Conservation (phyloP, 164 flowering plant species). For the Cinnamomum chago region DNA sequence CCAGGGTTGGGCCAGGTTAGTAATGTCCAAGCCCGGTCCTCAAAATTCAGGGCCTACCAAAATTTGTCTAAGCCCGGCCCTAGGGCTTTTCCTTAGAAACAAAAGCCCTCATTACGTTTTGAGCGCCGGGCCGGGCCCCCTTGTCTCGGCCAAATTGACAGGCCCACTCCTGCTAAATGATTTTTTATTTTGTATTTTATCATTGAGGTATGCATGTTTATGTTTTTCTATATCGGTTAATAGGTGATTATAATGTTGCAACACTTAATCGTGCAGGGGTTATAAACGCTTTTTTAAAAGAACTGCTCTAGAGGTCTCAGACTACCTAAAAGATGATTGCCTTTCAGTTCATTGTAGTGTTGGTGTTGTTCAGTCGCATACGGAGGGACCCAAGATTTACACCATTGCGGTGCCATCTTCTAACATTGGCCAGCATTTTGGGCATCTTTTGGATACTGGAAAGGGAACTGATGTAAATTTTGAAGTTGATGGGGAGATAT, state of each 20-base stretch:
- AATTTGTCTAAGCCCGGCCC: too few relatives aligned
- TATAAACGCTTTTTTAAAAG: constrained; percentile 82
- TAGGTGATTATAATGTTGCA: constrained; percentile 1
- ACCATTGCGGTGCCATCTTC: constrained; percentile 63
- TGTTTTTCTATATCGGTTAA: background rate
- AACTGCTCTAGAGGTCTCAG: constrained; percentile 68
- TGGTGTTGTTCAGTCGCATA: constrained; percentile 78
- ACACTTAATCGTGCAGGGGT: constrained; percentile 56
- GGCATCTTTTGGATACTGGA: constrained; percentile 71
- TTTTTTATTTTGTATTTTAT: too few relatives aligned
- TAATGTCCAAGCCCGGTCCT: too few relatives aligned
- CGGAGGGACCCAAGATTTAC: constrained; percentile 78
- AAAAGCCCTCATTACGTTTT: too few relatives aligned
- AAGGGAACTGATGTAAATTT: constrained; percentile 67
- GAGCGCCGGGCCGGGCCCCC: too few relatives aligned
- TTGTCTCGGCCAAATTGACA: too few relatives aligned
- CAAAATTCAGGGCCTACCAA: too few relatives aligned
- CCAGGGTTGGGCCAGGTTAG: too few relatives aligned
- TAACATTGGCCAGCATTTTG: constrained; percentile 69
- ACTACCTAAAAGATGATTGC: constrained; percentile 83
- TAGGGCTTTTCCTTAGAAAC: too few relatives aligned
- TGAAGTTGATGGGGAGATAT: constrained; percentile 71
- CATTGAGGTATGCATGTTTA: background rate
- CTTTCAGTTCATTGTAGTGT: constrained; percentile 71
- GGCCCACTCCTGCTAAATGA: background rate